Evolutionary conservation across 2,329 filamentous ascomycete genomes (phyloP).

Genomic region (Aspergillus sp.): DNA sequence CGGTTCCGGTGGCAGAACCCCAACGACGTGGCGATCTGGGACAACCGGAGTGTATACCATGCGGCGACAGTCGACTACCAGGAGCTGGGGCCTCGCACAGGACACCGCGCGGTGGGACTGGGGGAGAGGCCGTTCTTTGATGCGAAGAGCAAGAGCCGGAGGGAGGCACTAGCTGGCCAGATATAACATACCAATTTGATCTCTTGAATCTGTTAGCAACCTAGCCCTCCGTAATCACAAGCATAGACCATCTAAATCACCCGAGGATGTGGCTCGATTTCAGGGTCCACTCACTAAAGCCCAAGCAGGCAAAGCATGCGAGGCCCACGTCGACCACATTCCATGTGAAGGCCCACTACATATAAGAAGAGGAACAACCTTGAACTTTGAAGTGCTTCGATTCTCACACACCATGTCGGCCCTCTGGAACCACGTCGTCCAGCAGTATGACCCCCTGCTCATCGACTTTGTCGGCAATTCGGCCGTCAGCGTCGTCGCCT

Average conservation of each 20-base stretch:
- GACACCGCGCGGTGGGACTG: conserved; percentile 52
- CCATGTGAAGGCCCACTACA: too few relatives aligned
- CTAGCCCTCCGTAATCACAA: too few relatives aligned
- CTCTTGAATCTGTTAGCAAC: too few relatives aligned
- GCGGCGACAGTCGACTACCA: conserved; percentile 55
- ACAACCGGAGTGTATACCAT: conserved; percentile 57
- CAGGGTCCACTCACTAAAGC: too few relatives aligned
- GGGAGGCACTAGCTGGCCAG: conserved; percentile 12
- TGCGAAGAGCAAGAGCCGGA: conserved; percentile 34
- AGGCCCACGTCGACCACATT: too few relatives aligned
- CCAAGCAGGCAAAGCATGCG: too few relatives aligned
- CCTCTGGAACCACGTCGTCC: neutral
- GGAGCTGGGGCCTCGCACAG: conserved; percentile 48
- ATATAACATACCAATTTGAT: too few relatives aligned
- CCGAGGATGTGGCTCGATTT: too few relatives aligned
- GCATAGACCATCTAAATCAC: too few relatives aligned
- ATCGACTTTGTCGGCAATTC: neutral
- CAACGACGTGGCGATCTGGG: conserved; percentile 53
- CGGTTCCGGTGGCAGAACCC: conserved; percentile 50
- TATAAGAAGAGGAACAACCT: too few relatives aligned
- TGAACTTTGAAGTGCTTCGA: too few relatives aligned
- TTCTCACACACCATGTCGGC: too few relatives aligned
- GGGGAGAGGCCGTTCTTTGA: conserved; percentile 58
- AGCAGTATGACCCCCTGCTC: neutral
- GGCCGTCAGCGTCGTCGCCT: conserved; percentile 5